Conservation (phyloP, 306 rosid genomes). For the Malus sieversii region DNA sequence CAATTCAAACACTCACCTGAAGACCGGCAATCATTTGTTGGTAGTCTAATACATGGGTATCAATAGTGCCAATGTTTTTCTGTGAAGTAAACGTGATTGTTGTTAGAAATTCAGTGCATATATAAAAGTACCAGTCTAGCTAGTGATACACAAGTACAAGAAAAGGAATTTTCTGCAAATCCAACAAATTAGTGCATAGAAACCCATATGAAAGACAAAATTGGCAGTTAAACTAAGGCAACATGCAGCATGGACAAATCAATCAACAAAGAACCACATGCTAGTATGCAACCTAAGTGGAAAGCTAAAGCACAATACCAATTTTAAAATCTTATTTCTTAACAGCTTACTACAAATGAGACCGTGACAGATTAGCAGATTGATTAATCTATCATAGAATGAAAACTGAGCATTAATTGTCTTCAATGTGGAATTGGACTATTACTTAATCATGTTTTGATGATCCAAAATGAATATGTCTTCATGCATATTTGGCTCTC, state of each 20-base stretch:
- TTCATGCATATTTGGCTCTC: background rate
- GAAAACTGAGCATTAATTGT: background rate
- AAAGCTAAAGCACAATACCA: background rate
- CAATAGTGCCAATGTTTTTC: constrained; percentile 54
- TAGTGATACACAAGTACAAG: background rate
- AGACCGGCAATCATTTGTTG: constrained; percentile 59
- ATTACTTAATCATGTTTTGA: background rate
- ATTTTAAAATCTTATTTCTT: background rate
- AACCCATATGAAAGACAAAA: constrained; percentile 2
- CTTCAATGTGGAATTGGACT: background rate
- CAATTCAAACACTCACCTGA: constrained; percentile 30
- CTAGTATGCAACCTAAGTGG: background rate
- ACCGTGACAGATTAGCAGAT: background rate
- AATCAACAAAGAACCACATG: background rate
- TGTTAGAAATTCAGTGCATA: background rate
- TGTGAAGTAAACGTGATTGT: constrained; percentile 14
- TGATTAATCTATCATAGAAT: background rate
- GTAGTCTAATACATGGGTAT: constrained; percentile 56
- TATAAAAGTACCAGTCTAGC: background rate
- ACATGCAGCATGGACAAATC: constrained; percentile 2
- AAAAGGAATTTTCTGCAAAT: constrained; percentile 4
- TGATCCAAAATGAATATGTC: background rate
- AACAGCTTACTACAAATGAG: background rate
- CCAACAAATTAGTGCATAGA: background rate
- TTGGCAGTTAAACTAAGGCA: background rate